Evolutionary conservation across 2,329 filamentous ascomycete species (phyloP).

Genomic region (Dactylonectria estremocensis): DNA sequence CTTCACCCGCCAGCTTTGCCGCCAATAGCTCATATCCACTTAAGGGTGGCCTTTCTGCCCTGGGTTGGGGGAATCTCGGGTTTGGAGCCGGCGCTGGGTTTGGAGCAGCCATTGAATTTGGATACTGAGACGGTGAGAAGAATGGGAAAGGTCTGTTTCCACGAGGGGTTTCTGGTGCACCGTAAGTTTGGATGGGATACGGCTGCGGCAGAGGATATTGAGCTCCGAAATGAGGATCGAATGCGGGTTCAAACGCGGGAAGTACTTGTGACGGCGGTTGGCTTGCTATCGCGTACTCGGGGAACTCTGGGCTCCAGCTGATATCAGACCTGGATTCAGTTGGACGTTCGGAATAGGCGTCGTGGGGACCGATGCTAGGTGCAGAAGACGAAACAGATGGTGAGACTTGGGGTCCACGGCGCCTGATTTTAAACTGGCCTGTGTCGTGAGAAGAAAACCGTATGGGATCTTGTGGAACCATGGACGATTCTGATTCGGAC

Average conservation of each 20-base stretch:
- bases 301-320: conserved; percentile 33
- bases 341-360: conserved; percentile 53
- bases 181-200: conserved; percentile 15
- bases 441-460: conserved; percentile 46
- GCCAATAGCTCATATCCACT: conserved; percentile 77
- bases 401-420: conserved; percentile 24
- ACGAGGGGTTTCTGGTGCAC: conserved; percentile 23
- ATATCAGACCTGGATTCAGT: conserved; percentile 20
- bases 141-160: conserved; percentile 21
- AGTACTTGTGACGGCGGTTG: conserved; percentile 17
- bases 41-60: conserved; percentile 57
- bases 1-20: conserved; percentile 60
- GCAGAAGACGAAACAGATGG: conserved; percentile 56
- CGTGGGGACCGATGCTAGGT: conserved; percentile 69
- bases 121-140: conserved; percentile 27
- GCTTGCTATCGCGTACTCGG: conserved; percentile 21
- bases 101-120: conserved; percentile 14
- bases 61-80: conserved; percentile 13
- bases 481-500: conserved; percentile 64
- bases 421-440: conserved; percentile 13
- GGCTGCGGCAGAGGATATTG: conserved; percentile 15
- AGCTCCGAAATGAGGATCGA: conserved; percentile 19
- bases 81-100: background rate
- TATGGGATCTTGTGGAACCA: conserved; percentile 55
- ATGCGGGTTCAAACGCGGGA: conserved; percentile 23